Evolutionary conservation across 2,329 filamentous ascomycete species (phyloP), one percentile per base, ranked within the genome.

Genomic region (Xylariales sp.): DNA sequence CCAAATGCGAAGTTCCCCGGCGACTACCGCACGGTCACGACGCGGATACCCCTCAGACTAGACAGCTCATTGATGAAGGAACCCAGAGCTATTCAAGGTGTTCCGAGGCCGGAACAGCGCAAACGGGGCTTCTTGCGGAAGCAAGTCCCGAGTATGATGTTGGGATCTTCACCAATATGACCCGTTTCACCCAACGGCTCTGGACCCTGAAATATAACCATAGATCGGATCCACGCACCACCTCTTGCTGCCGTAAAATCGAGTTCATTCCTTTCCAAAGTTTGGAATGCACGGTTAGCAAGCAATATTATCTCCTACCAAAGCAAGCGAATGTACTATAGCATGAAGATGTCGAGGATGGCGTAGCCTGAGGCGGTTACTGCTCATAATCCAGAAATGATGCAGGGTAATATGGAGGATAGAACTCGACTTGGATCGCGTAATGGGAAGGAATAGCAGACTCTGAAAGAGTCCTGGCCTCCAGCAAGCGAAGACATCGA

Each of bases 11-110:
- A 77, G 51, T 82, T 83, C 49, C 69, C 74, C 0, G 77, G 78
- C 44, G 77, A 82, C 50, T 84, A 84, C 62, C 71, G 74, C 44
- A 64, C 71, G 22, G 70, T 80, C 11, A 69, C 80, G 40, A 80
- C 79, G 10, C 68, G 80, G 51, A 81, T 87, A 27, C 93, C 93
- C 4, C 81, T 87, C 6, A 90, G 87, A 56, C 74, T 98, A 8
- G 93, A 98, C 55, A 77, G 84, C 4, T 78, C 81, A 11, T 70
- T 96, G 34, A 95, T 97, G 88, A 88, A 88, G 60, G 90, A 96
- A 64, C 90, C 90, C 21, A 78, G 90, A 44, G 82, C 87, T 47
- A 91, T 95, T 28, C 88, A 95, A 60, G 90, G 90, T 25, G 82
- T 89, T n/a, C 89, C 89, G 18, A 68, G 78, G 24, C 71, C 74